Base-by-base conservation (phyloP, 2,329 filamentous ascomycete genomes). In the Phoma sp. region DNA sequence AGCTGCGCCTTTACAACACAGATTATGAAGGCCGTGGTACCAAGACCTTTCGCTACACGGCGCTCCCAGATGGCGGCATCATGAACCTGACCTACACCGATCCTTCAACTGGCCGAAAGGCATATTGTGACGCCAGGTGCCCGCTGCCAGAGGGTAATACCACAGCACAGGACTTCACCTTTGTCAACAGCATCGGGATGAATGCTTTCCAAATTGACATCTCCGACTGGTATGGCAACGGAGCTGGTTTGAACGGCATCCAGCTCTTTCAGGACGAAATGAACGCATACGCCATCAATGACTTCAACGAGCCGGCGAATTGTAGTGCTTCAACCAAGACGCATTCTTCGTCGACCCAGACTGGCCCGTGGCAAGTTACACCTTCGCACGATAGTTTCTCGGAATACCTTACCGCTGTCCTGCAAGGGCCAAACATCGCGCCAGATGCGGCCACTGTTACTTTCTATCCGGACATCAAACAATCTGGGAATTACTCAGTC, bases 61-160 rank as follows among this genome's bases (percentile, higher is more conserved):
- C 92, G 14, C 79, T 93, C 54, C 93, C 93, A 4, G 86, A 93
- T 67, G 88, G 90, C 59, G 95, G 95, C 47, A 97, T 99, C 72
- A 90, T 99, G 87, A 97, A 98, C 75, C 83, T 99, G 69, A 96
- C 92, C 33, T 98, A 95, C 66, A 87, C 87, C 59, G 91, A 98
- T 68, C 88, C 89, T 11, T 23, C 79, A 72, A 35, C 85, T 1
- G 89, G 89, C 24, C 78, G 84, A 45, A 87, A 88, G 50, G 77
- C 79, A 27, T 87, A 83, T 52, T 99, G 95, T 77, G 91, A 93
- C 47, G 88, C 86, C 57, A 83, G 86, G 67, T 99, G 95, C 66
- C 90, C 93, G n/a, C 82, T 99, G 42, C 91, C 89, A 58, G 64
- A 79, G 56, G 81, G 86, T 68, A 86, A 91, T 66, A 77, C 81